phyloP scores from a whole-genome alignment of 306 rosid species.

The Crotalaria pallida region DNA sequence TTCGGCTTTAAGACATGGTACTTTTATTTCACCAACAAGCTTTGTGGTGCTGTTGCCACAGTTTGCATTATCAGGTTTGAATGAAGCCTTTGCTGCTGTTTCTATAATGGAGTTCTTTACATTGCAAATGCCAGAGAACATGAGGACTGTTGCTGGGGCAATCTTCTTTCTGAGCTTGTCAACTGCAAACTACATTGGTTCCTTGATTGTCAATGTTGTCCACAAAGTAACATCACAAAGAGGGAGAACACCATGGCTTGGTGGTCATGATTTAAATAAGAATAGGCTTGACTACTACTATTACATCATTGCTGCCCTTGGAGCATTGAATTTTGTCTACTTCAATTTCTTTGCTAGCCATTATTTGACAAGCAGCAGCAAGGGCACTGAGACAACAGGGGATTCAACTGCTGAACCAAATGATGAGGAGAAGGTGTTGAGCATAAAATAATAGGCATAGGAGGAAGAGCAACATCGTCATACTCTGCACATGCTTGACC shows the following conservation, averaged over 20 bases:
- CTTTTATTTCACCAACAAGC: conserved; percentile 43
- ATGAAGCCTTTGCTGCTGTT: conserved; percentile 64
- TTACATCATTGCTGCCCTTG: conserved; percentile 46
- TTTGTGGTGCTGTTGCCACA: conserved; percentile 54
- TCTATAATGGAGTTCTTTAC: conserved; percentile 75
- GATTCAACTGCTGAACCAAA: not conserved
- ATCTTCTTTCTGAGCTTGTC: conserved; percentile 66
- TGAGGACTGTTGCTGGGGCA: conserved; percentile 81
- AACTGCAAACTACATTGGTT: conserved; percentile 48
- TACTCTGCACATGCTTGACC: not conserved
- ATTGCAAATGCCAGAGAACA: conserved; percentile 56
- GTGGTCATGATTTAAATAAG: conserved; percentile 55
- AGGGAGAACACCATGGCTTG: conserved; percentile 55
- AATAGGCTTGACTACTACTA: conserved; percentile 55
- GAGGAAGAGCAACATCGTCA: not conserved
- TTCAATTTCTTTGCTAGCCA: conserved; percentile 48
- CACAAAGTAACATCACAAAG: conserved; percentile 24
- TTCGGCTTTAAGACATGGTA: conserved; percentile 29
- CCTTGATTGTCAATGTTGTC: conserved; percentile 45
- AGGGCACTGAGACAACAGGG: not conserved
- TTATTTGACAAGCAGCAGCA: conserved; percentile 10
- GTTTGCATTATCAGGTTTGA: conserved; percentile 49
- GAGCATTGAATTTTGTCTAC: conserved; percentile 46
- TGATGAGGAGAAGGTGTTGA: conserved; percentile 30
- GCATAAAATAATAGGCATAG: not conserved